Conservation (phyloP, 1,284 basidiomycete genomes). For the Tilletia setariae region DNA sequence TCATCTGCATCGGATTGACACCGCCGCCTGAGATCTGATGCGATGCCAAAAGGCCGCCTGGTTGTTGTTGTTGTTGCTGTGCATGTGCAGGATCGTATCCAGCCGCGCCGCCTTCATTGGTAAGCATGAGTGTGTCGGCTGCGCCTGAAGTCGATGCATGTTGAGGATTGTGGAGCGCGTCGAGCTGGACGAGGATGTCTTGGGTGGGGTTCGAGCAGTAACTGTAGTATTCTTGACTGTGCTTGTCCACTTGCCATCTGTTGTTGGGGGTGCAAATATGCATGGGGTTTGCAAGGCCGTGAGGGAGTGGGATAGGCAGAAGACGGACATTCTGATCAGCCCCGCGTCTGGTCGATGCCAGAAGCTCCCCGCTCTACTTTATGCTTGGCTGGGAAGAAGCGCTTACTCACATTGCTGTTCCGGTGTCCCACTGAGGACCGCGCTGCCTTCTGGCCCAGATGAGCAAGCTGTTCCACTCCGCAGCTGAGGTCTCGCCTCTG, state of each 20-base stretch:
- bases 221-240: constrained; percentile 33
- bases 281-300: not conserved
- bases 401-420: constrained; percentile 27
- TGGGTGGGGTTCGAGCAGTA: constrained; percentile 10
- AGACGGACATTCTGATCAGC: not conserved
- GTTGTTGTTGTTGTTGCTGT: too few species aligned
- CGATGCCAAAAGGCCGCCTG: too few species aligned
- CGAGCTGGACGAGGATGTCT: constrained; percentile 4
- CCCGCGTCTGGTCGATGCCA: too few species aligned
- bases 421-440: constrained; percentile 44
- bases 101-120: too few species aligned
- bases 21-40: not conserved
- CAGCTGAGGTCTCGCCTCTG: constrained; percentile 37
- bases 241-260: constrained; percentile 37
- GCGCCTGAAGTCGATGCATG: too few species aligned
- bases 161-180: not conserved
- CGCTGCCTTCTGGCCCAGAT: constrained; percentile 40
- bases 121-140: too few species aligned
- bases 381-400: too few species aligned
- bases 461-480: constrained; percentile 44
- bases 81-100: too few species aligned
- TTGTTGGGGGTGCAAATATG: not conserved
- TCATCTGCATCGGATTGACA: not conserved
- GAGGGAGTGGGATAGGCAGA: not conserved
- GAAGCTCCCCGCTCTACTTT: too few species aligned